phyloP scores from a whole-genome alignment of 1,284 basidiomycete genomes.

The Cerioporus squamosus region DNA sequence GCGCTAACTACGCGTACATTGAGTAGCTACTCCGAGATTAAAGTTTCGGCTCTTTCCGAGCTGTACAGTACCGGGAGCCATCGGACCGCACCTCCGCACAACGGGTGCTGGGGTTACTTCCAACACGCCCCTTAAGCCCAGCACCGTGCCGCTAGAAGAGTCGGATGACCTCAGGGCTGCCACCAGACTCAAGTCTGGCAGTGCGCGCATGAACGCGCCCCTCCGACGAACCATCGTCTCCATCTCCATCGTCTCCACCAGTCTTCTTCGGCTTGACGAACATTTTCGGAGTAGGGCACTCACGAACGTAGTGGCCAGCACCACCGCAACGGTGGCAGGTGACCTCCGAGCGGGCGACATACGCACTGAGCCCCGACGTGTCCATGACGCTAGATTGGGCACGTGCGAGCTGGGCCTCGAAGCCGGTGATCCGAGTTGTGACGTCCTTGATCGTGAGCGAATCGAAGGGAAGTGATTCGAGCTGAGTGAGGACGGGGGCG shows the following conservation, averaged over 20 bases:
- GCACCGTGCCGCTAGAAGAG: neutral
- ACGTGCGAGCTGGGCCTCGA: neutral
- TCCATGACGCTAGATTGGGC: neutral
- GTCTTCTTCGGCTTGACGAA: neutral
- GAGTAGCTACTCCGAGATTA: too few relatives aligned
- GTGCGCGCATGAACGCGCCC: neutral
- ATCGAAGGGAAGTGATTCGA: neutral
- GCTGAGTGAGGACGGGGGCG: neutral
- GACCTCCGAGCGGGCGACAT: neutral
- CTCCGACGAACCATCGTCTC: neutral
- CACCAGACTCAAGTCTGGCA: neutral
- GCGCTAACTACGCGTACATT: too few relatives aligned
- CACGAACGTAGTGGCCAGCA: neutral
- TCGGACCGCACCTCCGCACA: neutral
- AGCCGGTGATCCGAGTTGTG: neutral
- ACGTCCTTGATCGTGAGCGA: neutral
- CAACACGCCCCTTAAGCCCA: neutral
- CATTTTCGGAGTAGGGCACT: neutral
- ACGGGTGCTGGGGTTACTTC: conserved; percentile 3
- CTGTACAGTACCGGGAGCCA: conserved; percentile 1
- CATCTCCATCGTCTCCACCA: neutral
- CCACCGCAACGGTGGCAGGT: neutral
- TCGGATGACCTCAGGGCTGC: neutral
- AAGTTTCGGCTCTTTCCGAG: neutral
- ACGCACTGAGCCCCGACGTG: neutral